Conservation (phyloP, 768 basidiomycete species). For the Mrakia blollopis region DNA sequence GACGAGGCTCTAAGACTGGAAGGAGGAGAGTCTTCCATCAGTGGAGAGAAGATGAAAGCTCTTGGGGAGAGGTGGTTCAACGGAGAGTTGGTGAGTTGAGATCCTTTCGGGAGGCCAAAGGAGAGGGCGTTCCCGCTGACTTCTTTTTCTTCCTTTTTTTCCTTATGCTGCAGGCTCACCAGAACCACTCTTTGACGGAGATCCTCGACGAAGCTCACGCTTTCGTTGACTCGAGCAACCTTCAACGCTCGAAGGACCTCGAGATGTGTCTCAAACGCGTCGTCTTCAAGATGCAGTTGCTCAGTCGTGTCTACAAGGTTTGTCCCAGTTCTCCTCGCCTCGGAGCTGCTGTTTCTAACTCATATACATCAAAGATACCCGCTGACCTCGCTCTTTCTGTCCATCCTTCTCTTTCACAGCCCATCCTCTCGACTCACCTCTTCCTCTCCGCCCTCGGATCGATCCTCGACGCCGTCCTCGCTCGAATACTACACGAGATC, state of each 20-base stretch:
- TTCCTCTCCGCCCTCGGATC: constrained; percentile 65
- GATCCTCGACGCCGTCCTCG: constrained; percentile 63
- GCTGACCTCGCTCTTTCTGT: constrained; percentile 20
- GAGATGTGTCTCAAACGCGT: constrained; percentile 62
- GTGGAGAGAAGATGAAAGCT: constrained; percentile 51
- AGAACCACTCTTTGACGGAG: constrained; percentile 51
- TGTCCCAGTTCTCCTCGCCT: constrained; percentile 30
- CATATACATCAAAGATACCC: not conserved
- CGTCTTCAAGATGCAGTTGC: constrained; percentile 58
- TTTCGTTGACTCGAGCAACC: constrained; percentile 59
- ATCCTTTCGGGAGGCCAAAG: constrained; percentile 26
- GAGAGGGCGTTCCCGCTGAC: not conserved
- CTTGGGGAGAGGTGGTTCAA: constrained; percentile 67
- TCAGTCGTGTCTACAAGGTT: constrained; percentile 71
- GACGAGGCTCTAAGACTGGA: constrained; percentile 49
- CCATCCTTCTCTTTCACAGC: constrained; percentile 46
- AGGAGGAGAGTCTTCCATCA: constrained; percentile 29
- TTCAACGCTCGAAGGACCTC: constrained; percentile 64
- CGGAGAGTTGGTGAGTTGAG: constrained; percentile 61
- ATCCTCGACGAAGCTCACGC: constrained; percentile 57
- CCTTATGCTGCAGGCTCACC: constrained; percentile 48
- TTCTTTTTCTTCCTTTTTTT: not conserved
- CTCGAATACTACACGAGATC: constrained; percentile 64
- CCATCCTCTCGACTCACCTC: constrained; percentile 66
- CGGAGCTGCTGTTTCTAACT: not conserved